Evolutionary conservation across 257 asterid genomes (phyloP).

Genomic region (Marsdenia floribunda): DNA sequence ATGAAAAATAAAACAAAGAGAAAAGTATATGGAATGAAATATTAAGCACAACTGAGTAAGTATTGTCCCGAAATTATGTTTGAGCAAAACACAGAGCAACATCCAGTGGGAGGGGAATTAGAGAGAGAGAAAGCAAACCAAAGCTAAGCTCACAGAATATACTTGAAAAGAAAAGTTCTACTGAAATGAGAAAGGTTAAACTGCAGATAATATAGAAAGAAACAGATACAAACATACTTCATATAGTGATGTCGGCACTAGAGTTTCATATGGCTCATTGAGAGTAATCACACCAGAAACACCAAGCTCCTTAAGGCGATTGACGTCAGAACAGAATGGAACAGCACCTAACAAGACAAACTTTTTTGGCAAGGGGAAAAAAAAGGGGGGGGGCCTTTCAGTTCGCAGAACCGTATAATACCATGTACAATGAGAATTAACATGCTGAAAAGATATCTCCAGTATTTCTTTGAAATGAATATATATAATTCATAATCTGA

Average conservation of each 20-base stretch:
- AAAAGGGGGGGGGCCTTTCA: constrained; percentile 9
- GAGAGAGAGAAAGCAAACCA: neutral
- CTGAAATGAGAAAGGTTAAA: constrained; percentile 5
- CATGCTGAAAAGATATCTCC: too few relatives aligned
- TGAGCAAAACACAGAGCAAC: neutral
- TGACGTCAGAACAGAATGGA: constrained; percentile 57
- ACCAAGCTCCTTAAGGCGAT: constrained; percentile 43
- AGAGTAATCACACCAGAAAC: constrained; percentile 50
- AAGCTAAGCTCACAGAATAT: neutral
- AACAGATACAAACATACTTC: constrained; percentile 27
- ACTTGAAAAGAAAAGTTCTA: neutral
- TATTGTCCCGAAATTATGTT: neutral
- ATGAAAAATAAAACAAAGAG: neutral
- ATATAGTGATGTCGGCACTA: constrained; percentile 47
- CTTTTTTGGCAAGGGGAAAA: constrained; percentile 18
- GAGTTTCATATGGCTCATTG: constrained; percentile 58
- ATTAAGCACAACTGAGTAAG: neutral
- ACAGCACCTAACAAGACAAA: constrained; percentile 59
- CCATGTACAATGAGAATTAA: neutral
- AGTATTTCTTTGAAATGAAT: neutral
- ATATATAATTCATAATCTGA: neutral
- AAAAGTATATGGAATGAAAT: neutral
- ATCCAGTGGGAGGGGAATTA: neutral
- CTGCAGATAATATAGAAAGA: neutral
- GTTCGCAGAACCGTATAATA: neutral